Evolutionary conservation across 1,284 basidiomycete species (phyloP), one percentile per base, ranked within the genome.

Genomic region (Austroboletus niveus): DNA sequence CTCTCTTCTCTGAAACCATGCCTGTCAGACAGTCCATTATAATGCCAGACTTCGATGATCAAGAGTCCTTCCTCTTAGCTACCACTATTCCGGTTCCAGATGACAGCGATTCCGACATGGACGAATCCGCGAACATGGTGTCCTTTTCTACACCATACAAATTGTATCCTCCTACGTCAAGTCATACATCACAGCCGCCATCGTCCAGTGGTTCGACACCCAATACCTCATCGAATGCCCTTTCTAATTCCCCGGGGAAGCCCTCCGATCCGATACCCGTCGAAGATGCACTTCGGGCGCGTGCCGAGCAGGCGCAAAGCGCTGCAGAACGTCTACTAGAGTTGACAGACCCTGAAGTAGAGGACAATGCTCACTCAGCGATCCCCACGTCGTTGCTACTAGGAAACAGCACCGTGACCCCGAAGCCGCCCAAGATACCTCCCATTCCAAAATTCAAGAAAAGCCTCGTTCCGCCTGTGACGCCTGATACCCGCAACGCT

Each of bases 261-360:
- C 69, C 73, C 42, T 62, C 64, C 15, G 60, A 63, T 40, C 8
- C 32, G 27, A 66, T 71, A 29, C 75, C 88, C 14, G 80, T 92
- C 1, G 92, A 94, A 62, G 92, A 94, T 64, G 89, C 87, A 31
- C 71, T 93, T 57, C 81, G 85, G 42, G 90, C 89, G 2, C 82
- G 91, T 53, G 92, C 92, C 3, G 89, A 89, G 57, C 92, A 94
- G 64, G 93, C 92, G 0, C 86, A 93, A 63, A 92, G 89, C 62
- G 89, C 92, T 8, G 93, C 91, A 2, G 84, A 90, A 64, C 79
- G 87, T 51, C 71, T 94, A 38, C 68, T 93, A 44, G 90, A 92
- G 65, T 75, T 92, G 22, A 85, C 88, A 20, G 87, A 91, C 55
- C 80, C 85, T 15, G 87, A 89, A 48, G 82, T 82, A 31, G 84